Percentiles rank a stretch among this genome's conserved stretches.
Conservation (phyloP, 306 rosid species). For the Vigna hirtella region DNA sequence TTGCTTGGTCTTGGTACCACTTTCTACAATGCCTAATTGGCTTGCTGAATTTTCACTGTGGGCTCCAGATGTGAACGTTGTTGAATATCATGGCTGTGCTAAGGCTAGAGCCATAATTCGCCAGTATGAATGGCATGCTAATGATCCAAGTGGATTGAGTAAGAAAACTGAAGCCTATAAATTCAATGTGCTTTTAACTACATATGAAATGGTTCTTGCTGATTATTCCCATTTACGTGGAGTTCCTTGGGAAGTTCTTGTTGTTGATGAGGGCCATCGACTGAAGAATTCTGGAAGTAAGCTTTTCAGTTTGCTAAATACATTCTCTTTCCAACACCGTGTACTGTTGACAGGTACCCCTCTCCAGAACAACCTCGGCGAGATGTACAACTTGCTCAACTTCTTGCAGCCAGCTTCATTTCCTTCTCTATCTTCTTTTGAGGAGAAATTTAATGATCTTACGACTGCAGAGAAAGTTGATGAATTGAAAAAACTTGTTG, state of each 20-base stretch:
- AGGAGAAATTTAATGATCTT: conserved; percentile 95
- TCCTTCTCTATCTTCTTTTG: conserved; percentile 91
- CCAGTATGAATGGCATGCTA: conserved; percentile 98
- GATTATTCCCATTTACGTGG: conserved; percentile 95
- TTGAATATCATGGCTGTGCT: conserved; percentile 98
- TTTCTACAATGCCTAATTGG: conserved; percentile 99
- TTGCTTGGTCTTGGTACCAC: conserved; percentile 97
- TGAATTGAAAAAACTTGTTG: conserved; percentile 95
- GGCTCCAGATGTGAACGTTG: conserved; percentile 97
- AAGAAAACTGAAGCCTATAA: conserved; percentile 82
- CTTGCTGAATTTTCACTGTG: conserved; percentile 90
- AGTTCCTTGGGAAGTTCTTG: conserved; percentile 99
- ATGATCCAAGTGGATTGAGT: conserved; percentile 61
- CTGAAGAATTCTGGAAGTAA: conserved; percentile 96
- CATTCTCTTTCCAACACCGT: conserved; percentile 96
- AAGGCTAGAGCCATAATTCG: conserved; percentile 94
- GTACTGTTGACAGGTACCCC: conserved; percentile 98
- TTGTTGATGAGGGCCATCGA: conserved; percentile 99
- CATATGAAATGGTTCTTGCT: conserved; percentile 98
- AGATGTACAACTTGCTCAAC: conserved; percentile 98
- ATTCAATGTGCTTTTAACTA: conserved; percentile 92
- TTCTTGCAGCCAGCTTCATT: conserved; percentile 98
- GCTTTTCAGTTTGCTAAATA: conserved; percentile 95
- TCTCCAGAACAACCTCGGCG: conserved; percentile 96
- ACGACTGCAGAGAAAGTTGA: conserved; percentile 97